Evolutionary conservation across 1,139 yeast species (phyloP), one percentile per base, ranked within the genome.

Genomic region (Arxiozyma bovina): DNA sequence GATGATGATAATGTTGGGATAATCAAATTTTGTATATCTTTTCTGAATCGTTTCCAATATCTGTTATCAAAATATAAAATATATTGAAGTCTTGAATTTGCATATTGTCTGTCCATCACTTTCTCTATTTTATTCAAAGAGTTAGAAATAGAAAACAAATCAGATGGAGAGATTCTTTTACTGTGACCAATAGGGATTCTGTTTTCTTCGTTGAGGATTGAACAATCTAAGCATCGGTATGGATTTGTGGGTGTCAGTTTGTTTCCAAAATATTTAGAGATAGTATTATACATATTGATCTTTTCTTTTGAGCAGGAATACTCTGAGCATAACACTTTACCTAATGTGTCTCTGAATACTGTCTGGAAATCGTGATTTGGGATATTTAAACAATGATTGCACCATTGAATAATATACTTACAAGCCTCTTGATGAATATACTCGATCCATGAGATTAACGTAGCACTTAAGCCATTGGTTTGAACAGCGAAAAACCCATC

Each of bases 41-140:
- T 73, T 62, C 93, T 75, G 23, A 77, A 62, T 5, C 65, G 57
- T 55, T 82, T 80, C 70, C 82, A 73, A 48, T 78, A 70, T 59
- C 94, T 73, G 30, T 79, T 73, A 58, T 85, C 87, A 58, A 83
- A 78, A 53, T 74, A 74, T 46, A 82, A 64, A 23, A 84, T 65
- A 57, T 69, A 76, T 63, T 82, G 86, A 20, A 82, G 61, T 55
- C 84, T 72, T 12, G 85, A 75, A 38, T 74, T 70, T 2, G 57
- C 42, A 45, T 61, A 63, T 5, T 55, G 52, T 50, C 80, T 83
- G 65, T 63, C 51, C 21, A 52, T 55, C 5, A 58, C 58, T 8
- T 53, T 55, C 17, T 52, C 57, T 1, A 56, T 53, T 11, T 58
- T 56, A 45, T 63, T 63, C 48, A 65, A 62, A 1, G 57, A 54